Base-by-base conservation (phyloP, 257 asterid genomes). In the Solanum microdontum region DNA sequence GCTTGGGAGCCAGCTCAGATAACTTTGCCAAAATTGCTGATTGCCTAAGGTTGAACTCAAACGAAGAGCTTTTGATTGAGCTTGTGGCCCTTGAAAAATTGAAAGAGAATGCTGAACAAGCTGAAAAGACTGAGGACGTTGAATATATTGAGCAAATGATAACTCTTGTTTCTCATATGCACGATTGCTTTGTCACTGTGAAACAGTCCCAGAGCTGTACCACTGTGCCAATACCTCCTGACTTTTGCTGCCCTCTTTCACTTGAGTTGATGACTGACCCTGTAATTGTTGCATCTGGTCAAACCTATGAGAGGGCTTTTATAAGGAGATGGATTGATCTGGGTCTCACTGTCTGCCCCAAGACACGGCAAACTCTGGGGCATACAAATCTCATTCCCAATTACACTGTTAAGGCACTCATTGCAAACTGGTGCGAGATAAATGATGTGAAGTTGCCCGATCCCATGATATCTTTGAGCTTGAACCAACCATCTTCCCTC, bases 251-350 rank as follows among this genome's bases (percentile, higher is more conserved):
- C 88, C 98, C 98, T 69, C 96, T 94, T 76, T 96, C 98, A 48
- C 97, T 94, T 83, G 98, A 94, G 85, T 95, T 96, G 89, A 94
- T 95, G 98, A 92, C 96, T 4, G 98, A 95, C 82, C 98, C 98
- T 88, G 98, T 95, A 84, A 94, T 95, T 90, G 95, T 95, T 88
- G 95, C 96, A 60, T 95, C 98, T 86, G 98, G 98, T 73, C 97
- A 94, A 94, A 95, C 98, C n/a, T 95, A 94, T 48, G 98, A 95
- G 91, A 92, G 96, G 82, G 94, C 93, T 82, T 95, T 94, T 86
- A 95, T 95, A 76, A 91, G 95, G 86, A 92, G 91, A 86, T 95
- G 98, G 98, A 92, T 94, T 84, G 98, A 94, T 86, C 98, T 95
- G 76, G 98, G 98, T 37, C 94, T 95, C 62, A 92, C 94, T 79